A percentile compares a stretch with the other conserved stretches of the same genome.
phyloP scores from a whole-genome alignment of 2,329 filamentous ascomycete species.

The Verticillium albo-atrum region DNA sequence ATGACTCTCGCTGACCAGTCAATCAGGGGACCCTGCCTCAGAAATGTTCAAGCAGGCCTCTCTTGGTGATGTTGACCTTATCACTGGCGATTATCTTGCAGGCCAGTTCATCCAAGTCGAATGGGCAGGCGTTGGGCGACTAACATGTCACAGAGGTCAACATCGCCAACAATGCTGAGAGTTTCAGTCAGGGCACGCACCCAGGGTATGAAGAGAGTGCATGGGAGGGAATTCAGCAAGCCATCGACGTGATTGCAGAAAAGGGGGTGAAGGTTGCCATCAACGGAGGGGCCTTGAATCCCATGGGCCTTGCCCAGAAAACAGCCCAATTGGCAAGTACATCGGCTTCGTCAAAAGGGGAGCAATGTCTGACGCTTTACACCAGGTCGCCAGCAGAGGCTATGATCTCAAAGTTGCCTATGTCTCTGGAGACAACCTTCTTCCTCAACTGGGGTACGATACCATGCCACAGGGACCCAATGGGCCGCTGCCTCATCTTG shows the following conservation, averaged over 20 bases:
- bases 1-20: neutral
- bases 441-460: slow-evolving; percentile 7
- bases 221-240: slow-evolving; percentile 9
- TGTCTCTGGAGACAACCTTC: slow-evolving; percentile 32
- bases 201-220: neutral
- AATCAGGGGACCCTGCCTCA: neutral
- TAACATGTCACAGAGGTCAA: neutral
- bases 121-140: neutral
- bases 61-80: neutral
- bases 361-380: neutral
- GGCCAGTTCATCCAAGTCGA: neutral
- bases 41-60: neutral
- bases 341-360: slow-evolving; percentile 5
- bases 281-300: slow-evolving; percentile 54
- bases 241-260: slow-evolving; percentile 30
- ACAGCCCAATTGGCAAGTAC: slow-evolving; percentile 20
- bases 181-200: neutral
- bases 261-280: slow-evolving; percentile 50
- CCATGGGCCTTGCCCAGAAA: slow-evolving; percentile 40
- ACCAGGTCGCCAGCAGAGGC: neutral
- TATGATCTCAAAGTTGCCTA: slow-evolving; percentile 16
- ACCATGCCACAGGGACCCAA: neutral
- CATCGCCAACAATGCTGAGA: neutral
- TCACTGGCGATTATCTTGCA: neutral
- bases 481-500: neutral